A percentile compares a stretch with the other conserved stretches of the same genome.
Evolutionary conservation across 495 filamentous ascomycete genomes (phyloP).

Genomic region (Podospora pseudocomata): DNA sequence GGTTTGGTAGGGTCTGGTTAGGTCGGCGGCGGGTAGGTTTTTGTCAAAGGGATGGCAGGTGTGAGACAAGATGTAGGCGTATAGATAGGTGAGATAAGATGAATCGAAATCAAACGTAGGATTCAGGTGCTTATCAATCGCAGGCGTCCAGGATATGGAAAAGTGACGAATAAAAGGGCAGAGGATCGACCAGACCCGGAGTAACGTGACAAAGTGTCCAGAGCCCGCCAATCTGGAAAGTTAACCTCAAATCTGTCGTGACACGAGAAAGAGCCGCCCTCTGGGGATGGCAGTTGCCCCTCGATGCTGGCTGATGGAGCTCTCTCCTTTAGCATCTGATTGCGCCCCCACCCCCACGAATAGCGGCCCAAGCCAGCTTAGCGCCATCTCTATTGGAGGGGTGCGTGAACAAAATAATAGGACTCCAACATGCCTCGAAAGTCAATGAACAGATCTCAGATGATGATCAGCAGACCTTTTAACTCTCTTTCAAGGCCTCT

Average conservation of each 20-base stretch:
- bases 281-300: conserved; percentile 3
- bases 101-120: conserved; percentile 1
- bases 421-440: too few species aligned
- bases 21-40: not conserved
- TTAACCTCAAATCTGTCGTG: not conserved
- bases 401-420: too few species aligned
- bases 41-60: not conserved
- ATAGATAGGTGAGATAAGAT: not conserved
- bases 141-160: not conserved
- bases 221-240: not conserved
- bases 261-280: not conserved
- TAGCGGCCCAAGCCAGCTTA: not conserved
- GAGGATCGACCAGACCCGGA: not conserved
- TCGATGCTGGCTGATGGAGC: not conserved
- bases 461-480: too few species aligned
- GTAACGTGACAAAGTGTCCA: not conserved
- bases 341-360: not conserved
- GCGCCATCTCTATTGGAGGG: not conserved
- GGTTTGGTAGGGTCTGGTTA: not conserved
- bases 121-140: not conserved
- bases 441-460: too few species aligned
- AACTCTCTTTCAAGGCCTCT: too few species aligned
- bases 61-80: not conserved
- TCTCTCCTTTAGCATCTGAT: conserved; percentile 1
- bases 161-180: not conserved